These are phyloP conservation scores for Coriolopsis trogii DNA, from an alignment of 1,284 basidiomycete species.

Conservation along the genomic window DNA sequence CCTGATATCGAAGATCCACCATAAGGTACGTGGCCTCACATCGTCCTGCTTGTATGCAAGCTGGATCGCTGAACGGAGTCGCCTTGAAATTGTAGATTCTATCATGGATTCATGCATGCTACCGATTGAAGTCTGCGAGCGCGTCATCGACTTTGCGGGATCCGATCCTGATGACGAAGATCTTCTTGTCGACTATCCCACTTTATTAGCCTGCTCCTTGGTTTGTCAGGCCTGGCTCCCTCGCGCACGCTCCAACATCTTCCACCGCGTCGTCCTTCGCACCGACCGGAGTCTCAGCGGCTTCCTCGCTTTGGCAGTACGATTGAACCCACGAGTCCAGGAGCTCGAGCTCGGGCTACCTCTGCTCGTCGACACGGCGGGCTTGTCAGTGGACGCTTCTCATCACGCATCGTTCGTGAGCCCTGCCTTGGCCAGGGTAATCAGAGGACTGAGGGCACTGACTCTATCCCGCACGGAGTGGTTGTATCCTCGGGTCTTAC, in stretches of 20 bases:
- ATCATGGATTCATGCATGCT: no score
- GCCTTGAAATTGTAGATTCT: no score
- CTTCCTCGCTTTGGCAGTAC: not conserved
- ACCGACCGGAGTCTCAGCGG: not conserved
- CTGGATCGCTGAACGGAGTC: no score
- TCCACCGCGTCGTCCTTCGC: slow-evolving; percentile 9
- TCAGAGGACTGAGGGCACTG: not conserved
- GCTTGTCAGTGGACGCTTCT: not conserved
- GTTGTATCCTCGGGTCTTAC: not conserved
- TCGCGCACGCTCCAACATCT: slow-evolving; percentile 36
- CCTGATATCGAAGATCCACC: no score
- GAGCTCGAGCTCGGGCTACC: not conserved
- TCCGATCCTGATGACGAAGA: not conserved
- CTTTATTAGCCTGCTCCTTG: slow-evolving; percentile 36
- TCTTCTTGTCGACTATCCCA: slow-evolving; percentile 31
- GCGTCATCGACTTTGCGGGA: slow-evolving; percentile 31
- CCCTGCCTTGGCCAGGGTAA: not conserved
- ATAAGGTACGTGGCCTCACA: no score
- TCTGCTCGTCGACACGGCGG: not conserved
- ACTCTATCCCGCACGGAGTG: not conserved
- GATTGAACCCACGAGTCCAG: no score
- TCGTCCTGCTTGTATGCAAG: no score
- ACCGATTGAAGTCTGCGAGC: slow-evolving; percentile 36
- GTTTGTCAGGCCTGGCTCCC: slow-evolving; percentile 38
- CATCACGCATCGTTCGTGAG: not conserved